Percentiles rank a stretch among this genome's conserved stretches.
Evolutionary conservation across 164 flowering plant genomes (phyloP).

Genomic region (Nymphaea colorata): DNA sequence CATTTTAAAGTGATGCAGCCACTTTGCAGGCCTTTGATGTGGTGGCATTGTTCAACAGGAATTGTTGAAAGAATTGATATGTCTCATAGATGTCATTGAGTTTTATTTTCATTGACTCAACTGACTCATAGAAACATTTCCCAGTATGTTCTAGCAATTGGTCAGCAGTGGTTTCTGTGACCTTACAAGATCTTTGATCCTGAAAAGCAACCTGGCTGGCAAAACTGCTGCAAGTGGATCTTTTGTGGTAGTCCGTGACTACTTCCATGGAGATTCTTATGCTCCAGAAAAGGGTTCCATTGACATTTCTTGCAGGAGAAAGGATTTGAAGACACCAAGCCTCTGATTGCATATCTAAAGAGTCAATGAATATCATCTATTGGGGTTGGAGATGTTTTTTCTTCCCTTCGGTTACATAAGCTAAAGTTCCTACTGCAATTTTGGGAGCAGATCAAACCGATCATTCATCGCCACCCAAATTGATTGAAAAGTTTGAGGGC

Average conservation of each 20-base stretch:
- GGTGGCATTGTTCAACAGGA: too few species aligned
- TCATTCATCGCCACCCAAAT: constrained; percentile 49
- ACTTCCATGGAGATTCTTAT: constrained; percentile 47
- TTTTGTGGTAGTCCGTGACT: constrained; percentile 56
- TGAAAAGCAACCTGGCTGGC: constrained; percentile 54
- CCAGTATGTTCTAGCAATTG: too few species aligned
- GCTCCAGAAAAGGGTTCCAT: constrained; percentile 22
- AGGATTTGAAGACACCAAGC: constrained; percentile 48
- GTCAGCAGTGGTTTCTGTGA: too few species aligned
- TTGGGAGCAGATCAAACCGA: constrained; percentile 80
- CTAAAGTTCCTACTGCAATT: constrained; percentile 48
- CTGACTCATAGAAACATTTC: too few species aligned
- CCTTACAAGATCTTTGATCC: neutral
- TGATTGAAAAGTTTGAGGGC: constrained; percentile 56
- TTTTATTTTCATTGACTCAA: too few species aligned
- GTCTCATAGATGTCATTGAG: too few species aligned
- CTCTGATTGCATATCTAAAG: constrained; percentile 41
- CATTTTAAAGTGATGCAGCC: too few species aligned
- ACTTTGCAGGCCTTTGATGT: too few species aligned
- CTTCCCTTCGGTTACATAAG: constrained; percentile 27
- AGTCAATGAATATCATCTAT: constrained; percentile 36
- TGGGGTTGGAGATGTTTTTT: constrained; percentile 63
- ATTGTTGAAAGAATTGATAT: too few species aligned
- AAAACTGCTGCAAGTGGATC: constrained; percentile 55
- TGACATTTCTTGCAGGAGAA: constrained; percentile 26